Conservation (phyloP, 805 yeast genomes). For the Yarrowia hollandica region DNA sequence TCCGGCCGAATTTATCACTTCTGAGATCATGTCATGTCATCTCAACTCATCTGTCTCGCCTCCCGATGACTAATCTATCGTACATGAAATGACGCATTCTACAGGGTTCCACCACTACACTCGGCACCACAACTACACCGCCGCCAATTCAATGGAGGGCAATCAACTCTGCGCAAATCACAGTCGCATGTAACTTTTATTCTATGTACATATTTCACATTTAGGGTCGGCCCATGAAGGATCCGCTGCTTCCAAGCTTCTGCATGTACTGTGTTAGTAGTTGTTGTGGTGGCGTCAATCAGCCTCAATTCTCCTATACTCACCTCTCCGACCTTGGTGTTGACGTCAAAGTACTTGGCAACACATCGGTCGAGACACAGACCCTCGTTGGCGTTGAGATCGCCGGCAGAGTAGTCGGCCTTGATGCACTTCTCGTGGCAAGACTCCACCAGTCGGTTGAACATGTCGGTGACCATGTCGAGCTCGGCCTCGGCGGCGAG, state of each 20-base stretch:
- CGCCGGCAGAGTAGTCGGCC: conserved; percentile 64
- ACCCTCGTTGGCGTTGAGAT: conserved; percentile 74
- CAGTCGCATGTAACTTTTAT: too few species aligned
- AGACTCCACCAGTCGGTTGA: conserved; percentile 83
- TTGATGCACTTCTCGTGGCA: conserved; percentile 84
- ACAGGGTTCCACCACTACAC: too few species aligned
- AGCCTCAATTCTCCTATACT: conserved; percentile 24
- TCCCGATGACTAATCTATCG: too few species aligned
- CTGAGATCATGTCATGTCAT: too few species aligned
- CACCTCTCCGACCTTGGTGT: conserved; percentile 86
- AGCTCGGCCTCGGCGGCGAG: conserved; percentile 93
- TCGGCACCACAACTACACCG: too few species aligned
- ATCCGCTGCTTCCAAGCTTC: conserved; percentile 46
- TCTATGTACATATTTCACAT: conserved; percentile 19
- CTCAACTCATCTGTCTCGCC: too few species aligned
- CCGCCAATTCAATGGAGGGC: too few species aligned
- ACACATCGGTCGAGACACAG: conserved; percentile 95
- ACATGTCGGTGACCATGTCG: conserved; percentile 97
- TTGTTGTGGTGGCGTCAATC: too few species aligned
- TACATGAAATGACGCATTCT: too few species aligned
- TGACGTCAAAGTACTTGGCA: conserved; percentile 89
- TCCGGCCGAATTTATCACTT: too few species aligned
- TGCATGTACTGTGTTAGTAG: conserved; percentile 49
- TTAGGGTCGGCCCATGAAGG: conserved; percentile 35
- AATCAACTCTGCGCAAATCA: too few species aligned